A percentile compares a stretch with the other conserved stretches of the same genome.
These are phyloP conservation scores for Rhodotorula diobovata DNA, from an alignment of 768 basidiomycete species.

Conservation along the genomic window DNA sequence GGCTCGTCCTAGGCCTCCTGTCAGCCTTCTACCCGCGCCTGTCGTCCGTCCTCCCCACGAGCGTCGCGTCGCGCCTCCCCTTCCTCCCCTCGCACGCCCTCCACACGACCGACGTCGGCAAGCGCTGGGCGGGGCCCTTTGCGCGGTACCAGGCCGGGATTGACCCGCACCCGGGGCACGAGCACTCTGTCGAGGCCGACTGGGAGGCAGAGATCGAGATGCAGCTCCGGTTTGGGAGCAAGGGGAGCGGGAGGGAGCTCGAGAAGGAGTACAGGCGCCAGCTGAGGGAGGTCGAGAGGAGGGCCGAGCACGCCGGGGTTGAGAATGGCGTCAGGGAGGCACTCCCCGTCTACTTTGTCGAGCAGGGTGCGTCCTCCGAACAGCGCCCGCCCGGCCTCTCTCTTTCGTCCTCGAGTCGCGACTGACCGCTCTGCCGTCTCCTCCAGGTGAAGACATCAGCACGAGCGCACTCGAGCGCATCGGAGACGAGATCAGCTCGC, in stretches of 20 bases:
- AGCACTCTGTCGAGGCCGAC: slow-evolving; percentile 5
- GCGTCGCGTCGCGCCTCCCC: slow-evolving; percentile 11
- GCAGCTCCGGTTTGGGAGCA: slow-evolving; percentile 28
- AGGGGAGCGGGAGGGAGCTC: slow-evolving; percentile 30
- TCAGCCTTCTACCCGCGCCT: slow-evolving; percentile 24
- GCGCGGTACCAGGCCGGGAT: slow-evolving; percentile 16
- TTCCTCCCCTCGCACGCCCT: slow-evolving; percentile 21
- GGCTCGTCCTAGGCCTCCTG: slow-evolving; percentile 17
- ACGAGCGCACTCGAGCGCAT: background rate
- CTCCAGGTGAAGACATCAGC: background rate
- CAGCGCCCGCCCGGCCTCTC: background rate
- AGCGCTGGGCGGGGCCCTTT: slow-evolving; percentile 17
- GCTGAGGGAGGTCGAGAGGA: slow-evolving; percentile 24
- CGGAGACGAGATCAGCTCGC: slow-evolving; percentile 13
- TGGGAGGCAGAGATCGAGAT: slow-evolving; percentile 33
- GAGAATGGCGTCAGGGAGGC: slow-evolving; percentile 19
- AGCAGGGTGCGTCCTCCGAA: slow-evolving; percentile 10
- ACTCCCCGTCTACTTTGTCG: slow-evolving; percentile 32
- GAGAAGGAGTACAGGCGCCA: slow-evolving; percentile 32
- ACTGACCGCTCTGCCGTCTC: background rate
- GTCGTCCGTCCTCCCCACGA: background rate
- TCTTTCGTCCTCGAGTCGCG: background rate
- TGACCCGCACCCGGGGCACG: slow-evolving; percentile 6
- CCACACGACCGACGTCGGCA: background rate
- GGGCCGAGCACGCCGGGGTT: slow-evolving; percentile 18